A percentile compares a stretch with the other conserved stretches of the same genome.
Conservation (phyloP, 2,329 filamentous ascomycete species). For the Parascedosporium putredinis region DNA sequence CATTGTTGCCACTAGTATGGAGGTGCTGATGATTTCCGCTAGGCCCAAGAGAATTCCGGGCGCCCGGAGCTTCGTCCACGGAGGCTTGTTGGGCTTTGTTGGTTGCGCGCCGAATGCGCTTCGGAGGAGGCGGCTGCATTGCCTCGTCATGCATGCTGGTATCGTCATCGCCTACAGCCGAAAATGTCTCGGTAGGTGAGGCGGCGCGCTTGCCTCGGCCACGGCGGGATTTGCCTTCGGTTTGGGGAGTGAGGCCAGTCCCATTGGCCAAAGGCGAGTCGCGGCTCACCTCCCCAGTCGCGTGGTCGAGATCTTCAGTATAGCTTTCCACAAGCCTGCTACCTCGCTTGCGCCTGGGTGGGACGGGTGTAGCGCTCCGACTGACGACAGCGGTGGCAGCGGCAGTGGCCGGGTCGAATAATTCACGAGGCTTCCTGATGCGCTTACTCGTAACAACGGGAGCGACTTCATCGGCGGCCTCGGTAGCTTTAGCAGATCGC, state of each 20-base stretch:
- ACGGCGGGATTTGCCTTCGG: not conserved
- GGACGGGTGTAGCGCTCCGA: constrained; percentile 39
- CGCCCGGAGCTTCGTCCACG: not conserved
- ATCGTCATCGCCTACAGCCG: not conserved
- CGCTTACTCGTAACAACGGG: constrained; percentile 40
- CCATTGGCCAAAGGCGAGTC: constrained; percentile 1
- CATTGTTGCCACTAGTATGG: constrained; percentile 18
- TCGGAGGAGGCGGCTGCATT: not conserved
- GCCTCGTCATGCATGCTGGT: not conserved
- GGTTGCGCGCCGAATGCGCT: constrained; percentile 6
- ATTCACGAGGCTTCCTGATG: constrained; percentile 38
- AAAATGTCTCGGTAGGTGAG: not conserved
- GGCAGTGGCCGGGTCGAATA: constrained; percentile 33
- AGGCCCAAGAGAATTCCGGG: not conserved
- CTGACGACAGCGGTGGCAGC: constrained; percentile 23
- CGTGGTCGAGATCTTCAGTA: not conserved
- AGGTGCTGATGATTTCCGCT: too few species aligned
- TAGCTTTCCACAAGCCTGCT: not conserved
- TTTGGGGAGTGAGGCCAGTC: not conserved
- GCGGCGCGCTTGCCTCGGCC: constrained; percentile 3
- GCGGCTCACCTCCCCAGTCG: not conserved
- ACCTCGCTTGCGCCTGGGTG: constrained; percentile 19
- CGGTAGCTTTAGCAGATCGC: constrained; percentile 48
- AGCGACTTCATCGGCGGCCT: constrained; percentile 32
- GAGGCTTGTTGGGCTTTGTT: constrained; percentile 4